Evolutionary conservation across 2,329 filamentous ascomycete species (phyloP), one percentile per base, ranked within the genome.

Genomic region (Bimuria novae-zelandiae): DNA sequence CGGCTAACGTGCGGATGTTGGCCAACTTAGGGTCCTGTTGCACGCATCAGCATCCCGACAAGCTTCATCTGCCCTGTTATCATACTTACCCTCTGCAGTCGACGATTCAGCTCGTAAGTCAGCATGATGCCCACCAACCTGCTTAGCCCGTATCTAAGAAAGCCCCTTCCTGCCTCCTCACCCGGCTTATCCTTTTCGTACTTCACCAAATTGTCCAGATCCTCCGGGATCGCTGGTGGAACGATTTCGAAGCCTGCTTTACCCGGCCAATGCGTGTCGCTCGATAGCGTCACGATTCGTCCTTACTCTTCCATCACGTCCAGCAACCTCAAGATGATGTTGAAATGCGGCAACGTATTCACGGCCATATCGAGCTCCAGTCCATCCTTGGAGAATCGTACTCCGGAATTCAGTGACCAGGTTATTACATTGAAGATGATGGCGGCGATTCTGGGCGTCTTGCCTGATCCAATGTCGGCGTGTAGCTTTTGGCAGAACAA

Each of bases 121-220:
- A 73, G 75, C 61, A 75, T 76, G 4, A 77, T 60, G 11, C 74
- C 62, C 3, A 71, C 76, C 12, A 76, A 57, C 57, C 80, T 81
- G 0, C 75, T 73, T 21, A 71, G 72, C 2, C 68, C 77, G 57
- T 80, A 81, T 48, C 76, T 64, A 48, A 76, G 70, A 27, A 78
- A 79, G 3, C 78, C 77, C 4, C 67, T 62, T 3, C 73, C 77
- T 19, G 70, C 55, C 19, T 71, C 65, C 16, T 79, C 71, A 0
- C 48, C 49, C 2, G 49, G 33, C 1, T 55, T 52, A 52, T 76
- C 73, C 3, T 62, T 49, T 0, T 41, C 23, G 1, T 75, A 74
- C 43, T 74, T 70, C 7, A 74, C 65, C 39, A 79, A 61, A 2
- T 65, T 33, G 4, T 76, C 73, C 2, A 78, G 39, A 41, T 76